Conservation (phyloP, 2,329 filamentous ascomycete genomes). For the Didymella exigua region DNA sequence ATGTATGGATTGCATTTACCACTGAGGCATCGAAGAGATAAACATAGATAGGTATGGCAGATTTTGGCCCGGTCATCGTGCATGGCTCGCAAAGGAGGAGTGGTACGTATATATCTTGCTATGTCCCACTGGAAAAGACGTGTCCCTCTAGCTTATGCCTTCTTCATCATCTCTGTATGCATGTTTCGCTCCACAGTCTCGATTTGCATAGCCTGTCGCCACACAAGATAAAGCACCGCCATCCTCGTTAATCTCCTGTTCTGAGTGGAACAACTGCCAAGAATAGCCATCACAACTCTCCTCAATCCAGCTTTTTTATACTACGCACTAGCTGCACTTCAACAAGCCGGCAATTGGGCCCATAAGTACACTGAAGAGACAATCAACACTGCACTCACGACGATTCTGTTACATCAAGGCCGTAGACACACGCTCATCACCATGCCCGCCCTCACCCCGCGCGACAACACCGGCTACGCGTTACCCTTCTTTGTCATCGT, state of each 20-base stretch:
- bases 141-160: too few species aligned
- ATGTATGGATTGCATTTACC: neutral
- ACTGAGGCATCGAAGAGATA: neutral
- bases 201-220: neutral
- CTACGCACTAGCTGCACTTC: neutral
- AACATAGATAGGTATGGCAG: neutral
- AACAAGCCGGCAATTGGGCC: too few species aligned
- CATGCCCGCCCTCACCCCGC: slow-evolving; percentile 8
- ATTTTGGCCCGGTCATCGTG: neutral
- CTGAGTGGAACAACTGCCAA: neutral
- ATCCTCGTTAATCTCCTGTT: too few species aligned
- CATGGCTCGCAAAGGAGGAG: neutral
- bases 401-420: neutral
- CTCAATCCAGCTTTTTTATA: neutral
- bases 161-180: neutral
- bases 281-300: neutral
- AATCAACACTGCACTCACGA: neutral
- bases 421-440: neutral
- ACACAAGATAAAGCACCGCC: neutral
- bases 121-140: neutral
- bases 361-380: neutral
- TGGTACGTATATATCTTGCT: neutral
- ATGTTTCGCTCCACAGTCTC: neutral
- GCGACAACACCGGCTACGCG: slow-evolving; percentile 18
- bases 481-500: slow-evolving; percentile 27